Evolutionary conservation across 2,329 filamentous ascomycete genomes (phyloP).

Genomic region (Penicillium freii): DNA sequence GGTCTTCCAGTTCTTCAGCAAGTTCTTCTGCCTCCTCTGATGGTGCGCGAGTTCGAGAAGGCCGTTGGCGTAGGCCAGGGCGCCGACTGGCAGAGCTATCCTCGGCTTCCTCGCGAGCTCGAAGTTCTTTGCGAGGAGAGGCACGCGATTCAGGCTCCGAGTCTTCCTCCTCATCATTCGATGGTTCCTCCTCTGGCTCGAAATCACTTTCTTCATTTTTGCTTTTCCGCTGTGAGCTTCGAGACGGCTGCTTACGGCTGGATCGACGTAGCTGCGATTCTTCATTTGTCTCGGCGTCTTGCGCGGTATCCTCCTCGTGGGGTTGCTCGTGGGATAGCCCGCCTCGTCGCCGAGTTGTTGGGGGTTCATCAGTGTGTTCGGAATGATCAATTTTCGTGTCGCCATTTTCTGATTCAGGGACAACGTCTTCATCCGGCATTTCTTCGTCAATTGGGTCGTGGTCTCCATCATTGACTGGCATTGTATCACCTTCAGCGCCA

Average conservation of each 20-base stretch:
- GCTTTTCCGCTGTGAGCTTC: conserved; percentile 46
- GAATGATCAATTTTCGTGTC: conserved; percentile 34
- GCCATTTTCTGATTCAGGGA: conserved; percentile 44
- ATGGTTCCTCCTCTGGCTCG: conserved; percentile 58
- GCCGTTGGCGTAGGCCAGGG: conserved; percentile 51
- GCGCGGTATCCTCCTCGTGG: conserved; percentile 29
- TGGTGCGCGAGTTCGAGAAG: conserved; percentile 46
- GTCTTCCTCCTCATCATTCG: conserved; percentile 52
- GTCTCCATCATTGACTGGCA: conserved; percentile 17
- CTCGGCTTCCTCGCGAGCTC: conserved; percentile 47
- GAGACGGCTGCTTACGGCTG: conserved; percentile 41
- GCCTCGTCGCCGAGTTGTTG: conserved; percentile 49
- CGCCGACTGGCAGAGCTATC: conserved; percentile 50
- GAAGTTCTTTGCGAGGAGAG: conserved; percentile 43
- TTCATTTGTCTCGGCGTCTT: conserved; percentile 34
- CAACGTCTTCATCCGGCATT: conserved; percentile 38
- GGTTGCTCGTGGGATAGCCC: conserved; percentile 26
- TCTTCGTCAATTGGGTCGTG: conserved; percentile 34
- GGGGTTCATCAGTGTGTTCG: conserved; percentile 55
- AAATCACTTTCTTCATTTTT: conserved; percentile 62
- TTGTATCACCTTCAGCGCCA: conserved; percentile 34
- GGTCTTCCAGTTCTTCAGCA: conserved; percentile 57
- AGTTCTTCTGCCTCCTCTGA: conserved; percentile 56
- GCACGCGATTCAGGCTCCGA: conserved; percentile 52
- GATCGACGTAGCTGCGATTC: conserved; percentile 37